Base-by-base conservation (phyloP, 2,329 filamentous ascomycete species). In the Talaromyces funiculosus region DNA sequence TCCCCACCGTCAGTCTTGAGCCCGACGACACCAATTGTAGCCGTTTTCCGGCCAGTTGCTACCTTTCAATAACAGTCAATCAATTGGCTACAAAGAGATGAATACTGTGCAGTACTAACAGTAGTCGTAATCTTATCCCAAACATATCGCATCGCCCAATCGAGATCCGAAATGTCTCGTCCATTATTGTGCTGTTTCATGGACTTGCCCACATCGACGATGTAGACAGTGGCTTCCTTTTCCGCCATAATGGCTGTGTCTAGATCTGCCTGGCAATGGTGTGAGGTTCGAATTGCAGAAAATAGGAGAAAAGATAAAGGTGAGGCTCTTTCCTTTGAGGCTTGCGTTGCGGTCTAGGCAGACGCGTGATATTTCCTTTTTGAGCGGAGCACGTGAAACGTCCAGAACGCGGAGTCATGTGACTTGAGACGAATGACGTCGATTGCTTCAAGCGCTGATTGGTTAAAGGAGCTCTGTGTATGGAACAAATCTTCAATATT, bases 201-300 rank as follows among this genome's bases (percentile, higher is more conserved):
- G n/a, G 92, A 90, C 69, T 79, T 81, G 61, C 92, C 92, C 24
- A 97, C 80, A 76, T 99, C 94, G 63, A 99, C 77, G 67, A 99
- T 88, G 74, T 94, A 99, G 45, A 97, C 85, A 0, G 89, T 94
- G 8, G 92, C 91, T 78, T 97, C 91, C 74, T 99, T 99, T 64
- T 90, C 87, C 10, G 92, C 89, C 93, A 97, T 97, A 59, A 62
- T 80, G 66, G 63, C 20, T 43, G 26, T 2, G 26, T n/a, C 18
- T 37, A 16, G 18, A 51, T 18, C 37, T 37, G 31, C 4, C 26
- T 54, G 33, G 45, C n/a, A 16, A 35, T 31, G 10, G 4, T 31
- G 22, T 7, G 24, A 35, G 10, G 14, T 40, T 24, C n/a, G 20
- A 22, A 8, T 1, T 20, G 8, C 9, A 22, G 10, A 22, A 43